Conservation (phyloP, 768 basidiomycete genomes). For the Phaeotremella fagi region DNA sequence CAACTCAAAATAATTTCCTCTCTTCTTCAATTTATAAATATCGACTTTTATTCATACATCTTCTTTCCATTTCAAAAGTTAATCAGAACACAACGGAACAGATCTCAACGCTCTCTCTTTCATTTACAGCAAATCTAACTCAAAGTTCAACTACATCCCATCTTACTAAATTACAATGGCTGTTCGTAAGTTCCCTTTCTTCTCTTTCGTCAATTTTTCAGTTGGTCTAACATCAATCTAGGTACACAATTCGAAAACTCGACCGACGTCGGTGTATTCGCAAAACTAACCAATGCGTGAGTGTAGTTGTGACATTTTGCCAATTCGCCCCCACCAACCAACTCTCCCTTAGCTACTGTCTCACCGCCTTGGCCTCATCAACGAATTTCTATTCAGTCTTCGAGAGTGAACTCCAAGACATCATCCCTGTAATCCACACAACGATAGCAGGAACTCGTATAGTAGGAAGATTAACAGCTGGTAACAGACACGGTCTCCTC, state of each 20-base stretch:
- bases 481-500: slow-evolving; percentile 94
- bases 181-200: slow-evolving; percentile 55
- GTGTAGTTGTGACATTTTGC: slow-evolving; percentile 14
- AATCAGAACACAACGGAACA: too few species aligned
- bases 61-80: too few species aligned
- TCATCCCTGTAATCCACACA: slow-evolving; percentile 93
- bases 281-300: slow-evolving; percentile 83
- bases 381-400: slow-evolving; percentile 98
- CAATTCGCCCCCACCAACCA: slow-evolving; percentile 1
- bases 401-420: slow-evolving; percentile 86
- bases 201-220: not conserved
- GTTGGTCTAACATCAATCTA: slow-evolving; percentile 46
- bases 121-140: not conserved
- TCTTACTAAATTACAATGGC: too few species aligned
- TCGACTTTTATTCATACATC: too few species aligned
- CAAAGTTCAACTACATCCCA: not conserved
- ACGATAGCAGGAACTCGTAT: slow-evolving; percentile 92
- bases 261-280: slow-evolving; percentile 93
- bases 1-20: too few species aligned
- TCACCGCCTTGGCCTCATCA: slow-evolving; percentile 86
- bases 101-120: too few species aligned
- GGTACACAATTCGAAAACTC: slow-evolving; percentile 91
- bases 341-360: slow-evolving; percentile 66
- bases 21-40: too few species aligned
- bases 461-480: slow-evolving; percentile 85